Base-by-base conservation (phyloP, 2,329 filamentous ascomycete species). In the Orbilia brochopaga region DNA sequence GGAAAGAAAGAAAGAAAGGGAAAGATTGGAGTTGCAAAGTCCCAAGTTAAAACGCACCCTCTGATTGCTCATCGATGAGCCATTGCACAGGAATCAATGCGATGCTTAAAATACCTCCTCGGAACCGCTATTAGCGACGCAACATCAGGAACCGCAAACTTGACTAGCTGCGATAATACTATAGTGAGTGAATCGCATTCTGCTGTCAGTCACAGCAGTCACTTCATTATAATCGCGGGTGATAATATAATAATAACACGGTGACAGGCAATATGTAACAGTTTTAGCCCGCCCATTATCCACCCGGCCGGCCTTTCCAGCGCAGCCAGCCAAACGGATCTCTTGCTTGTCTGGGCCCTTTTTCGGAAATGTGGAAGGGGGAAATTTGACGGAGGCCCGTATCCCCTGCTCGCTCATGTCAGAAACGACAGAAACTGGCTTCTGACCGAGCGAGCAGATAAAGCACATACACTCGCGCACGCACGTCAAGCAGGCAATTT, bases 311-410 rank as follows among this genome's bases (percentile, higher is more conserved):
- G n/a, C n/a, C n/a, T n/a, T n/a, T n/a, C n/a, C n/a, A n/a, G n/a
- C n/a, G n/a, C n/a, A n/a, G n/a, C n/a, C 27, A 32, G 37, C 37
- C 37, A 42, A 32, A 55, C 35, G 44, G 46, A 44, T 56, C 56
- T 63, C 37, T 69, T 69, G 65, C 65, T 69, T 70, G 64, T 70
- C 48, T 24, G n/a, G 11, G 32, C 46, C 63, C n/a, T n/a, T 32
- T 32, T 32, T 70, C 66, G 66, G 66, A 70, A 70, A 70, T 70
- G 66, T 70, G 66, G 66, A 70, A 70, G 66, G 66, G 66, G 66
- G 66, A 64, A 70, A 70, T 64, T 32, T 70, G 59, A 64, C 55
- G 66, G 66, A 70, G 66, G 54, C 50, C 59, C 4, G 58, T 46
- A 64, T 64, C 59, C 66, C 66, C 59, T 70, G 66, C 66, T 64